Evolutionary conservation across 176 grass and related monocot species (phyloP).

Genomic region (Eleusine coracana): DNA sequence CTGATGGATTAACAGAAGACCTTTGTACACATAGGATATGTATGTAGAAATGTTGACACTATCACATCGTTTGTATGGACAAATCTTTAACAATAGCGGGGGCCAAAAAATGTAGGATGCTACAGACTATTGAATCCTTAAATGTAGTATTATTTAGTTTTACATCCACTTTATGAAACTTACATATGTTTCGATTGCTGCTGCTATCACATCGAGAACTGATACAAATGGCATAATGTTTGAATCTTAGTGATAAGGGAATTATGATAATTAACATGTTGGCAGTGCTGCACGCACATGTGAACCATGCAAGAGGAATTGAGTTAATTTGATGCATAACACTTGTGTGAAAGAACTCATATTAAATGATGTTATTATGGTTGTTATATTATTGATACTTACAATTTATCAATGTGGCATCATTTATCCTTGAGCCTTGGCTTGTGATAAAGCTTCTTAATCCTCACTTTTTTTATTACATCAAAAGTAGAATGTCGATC

Average conservation of each 20-base stretch:
- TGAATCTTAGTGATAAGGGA: not conserved
- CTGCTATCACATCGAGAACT: not conserved
- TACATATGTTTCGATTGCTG: not conserved
- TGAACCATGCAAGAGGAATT: not conserved
- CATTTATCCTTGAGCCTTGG: not conserved
- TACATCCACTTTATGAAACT: not conserved
- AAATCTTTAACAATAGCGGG: not conserved
- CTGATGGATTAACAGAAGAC: no score
- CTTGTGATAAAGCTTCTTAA: constrained; percentile 4
- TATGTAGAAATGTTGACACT: not conserved
- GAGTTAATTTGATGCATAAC: not conserved
- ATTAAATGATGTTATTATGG: not conserved
- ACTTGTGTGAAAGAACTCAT: not conserved
- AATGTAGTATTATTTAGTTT: not conserved
- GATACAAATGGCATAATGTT: not conserved
- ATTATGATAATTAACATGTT: not conserved
- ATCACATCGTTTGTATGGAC: not conserved
- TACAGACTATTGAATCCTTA: no score
- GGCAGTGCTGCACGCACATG: not conserved
- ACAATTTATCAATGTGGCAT: not conserved
- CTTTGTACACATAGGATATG: no score
- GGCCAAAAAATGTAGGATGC: no score
- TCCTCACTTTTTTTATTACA: not conserved
- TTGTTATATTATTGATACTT: no score
- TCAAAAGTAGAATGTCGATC: constrained; percentile 1